Evolutionary conservation across 2,329 filamentous ascomycete genomes (phyloP), one percentile per base, ranked within the genome.

Genomic region (Aspergillus ruber): DNA sequence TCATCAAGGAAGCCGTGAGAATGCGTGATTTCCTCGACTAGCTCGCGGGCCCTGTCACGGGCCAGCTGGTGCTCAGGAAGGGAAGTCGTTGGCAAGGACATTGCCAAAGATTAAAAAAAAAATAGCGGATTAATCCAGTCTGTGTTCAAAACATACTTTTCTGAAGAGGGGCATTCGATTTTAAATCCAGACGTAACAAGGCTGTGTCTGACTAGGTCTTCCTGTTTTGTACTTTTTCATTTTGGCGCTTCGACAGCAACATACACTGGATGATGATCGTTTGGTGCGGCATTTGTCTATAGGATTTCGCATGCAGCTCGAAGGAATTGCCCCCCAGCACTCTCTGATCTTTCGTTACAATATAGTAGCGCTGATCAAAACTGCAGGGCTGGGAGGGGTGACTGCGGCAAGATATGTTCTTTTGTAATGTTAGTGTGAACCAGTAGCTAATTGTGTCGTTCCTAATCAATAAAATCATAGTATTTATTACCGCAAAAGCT

Each of bases 1-100:
- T 52, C 47, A 10, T 33, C 47, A n/a, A 52, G 42, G 25, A 45
- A 38, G 29, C 47, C 50, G 32, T 50, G 50, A 3, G 35, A 8
- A n/a, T 36, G n/a, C 1, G 47, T 39, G 18, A 52, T 50, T 13
- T 35, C 18, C 33, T 45, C 15, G 5, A 52, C 47, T 17, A 52
- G 36, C 9, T 45, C 15, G 40, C 44, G 47, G 42, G 50, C 50
- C 15, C 32, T 46, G 17, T 44, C 32, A 21, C n/a, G 35, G 10
- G 35, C 25, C 9, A 27, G 12, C 25, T 12, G 9, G 25, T 27
- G 21, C 21, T 21, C 21, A 10, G 32, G n/a, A 33, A 33, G 32
- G 32, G n/a, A 33, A 33, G 32, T 33, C 32, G 10, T 36, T 36
- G 33, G 33, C 33, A 17, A 36, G 5, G 33, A 36, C n/a, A 36